Base-by-base conservation (phyloP, 768 basidiomycete genomes). In the Leucogyrophana mollusca region DNA sequence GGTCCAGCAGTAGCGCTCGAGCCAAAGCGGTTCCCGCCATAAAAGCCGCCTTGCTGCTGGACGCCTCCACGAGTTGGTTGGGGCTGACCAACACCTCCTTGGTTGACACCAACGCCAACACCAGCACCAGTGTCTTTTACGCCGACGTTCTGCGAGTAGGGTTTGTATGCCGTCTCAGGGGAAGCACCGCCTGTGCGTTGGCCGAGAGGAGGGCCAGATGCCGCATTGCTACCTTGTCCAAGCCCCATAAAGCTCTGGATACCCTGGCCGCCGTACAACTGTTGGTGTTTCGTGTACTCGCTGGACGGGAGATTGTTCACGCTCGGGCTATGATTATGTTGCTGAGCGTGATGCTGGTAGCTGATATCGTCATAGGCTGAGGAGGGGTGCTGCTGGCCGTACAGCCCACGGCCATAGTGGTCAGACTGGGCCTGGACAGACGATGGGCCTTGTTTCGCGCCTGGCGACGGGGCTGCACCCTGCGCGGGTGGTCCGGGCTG, bases 231-330 rank as follows among this genome's bases (percentile, higher is more conserved):
- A 17, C 65, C 59, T 46, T 77, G 73, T 45, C 81, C 74, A 13
- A 84, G 76, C 16, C 82, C 80, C 76, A 86, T 83, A 59, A 87
- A 86, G 37, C 81, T 80, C 59, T 86, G 85, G 65, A 82, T 83
- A 21, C 76, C 76, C 42, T 80, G 79, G 24, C 74, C 76, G 22
- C 72, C 73, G 53, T 77, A 77, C 44, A 76, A 47, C 33, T 65
- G 67, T 42, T 67, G 68, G 50, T 70, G 74, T 55, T 76, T 76
- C 58, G 65, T 61, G 50, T 77, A 75, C 30, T 75, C 73, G 57
- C 47, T 64, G 50, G 69, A 67, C 11, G 64, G 62, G 36, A 75
- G 63, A 17, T 65, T 69, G 45, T 61, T 66, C 27, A 73, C 63
- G 40, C 58, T 64, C 38, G 64, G 66, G 9, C 82, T 76, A 35